These are phyloP conservation scores for Papilionanthe hybrid DNA, from an alignment of 116 monocot species.

Conservation along the genomic window DNA sequence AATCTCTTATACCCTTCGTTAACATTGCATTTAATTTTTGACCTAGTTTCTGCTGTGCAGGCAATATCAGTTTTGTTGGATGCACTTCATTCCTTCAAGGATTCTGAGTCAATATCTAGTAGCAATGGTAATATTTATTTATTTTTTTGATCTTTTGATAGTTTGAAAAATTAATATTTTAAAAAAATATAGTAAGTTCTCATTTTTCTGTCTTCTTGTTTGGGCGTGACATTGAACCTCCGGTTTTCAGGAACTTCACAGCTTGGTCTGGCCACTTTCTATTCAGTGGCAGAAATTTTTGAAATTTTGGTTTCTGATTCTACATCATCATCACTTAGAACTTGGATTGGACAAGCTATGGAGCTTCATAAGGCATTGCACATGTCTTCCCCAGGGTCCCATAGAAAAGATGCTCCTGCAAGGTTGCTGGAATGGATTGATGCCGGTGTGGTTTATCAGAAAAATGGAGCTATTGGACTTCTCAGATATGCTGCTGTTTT, in stretches of 20 bases:
- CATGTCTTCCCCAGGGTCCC: conserved; percentile 85
- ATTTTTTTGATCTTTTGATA: not conserved
- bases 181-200: not conserved
- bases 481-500: conserved; percentile 91
- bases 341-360: conserved; percentile 84
- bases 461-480: conserved; percentile 87
- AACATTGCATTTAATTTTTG: conserved; percentile 1
- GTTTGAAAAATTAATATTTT: not conserved
- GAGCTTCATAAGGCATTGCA: conserved; percentile 92
- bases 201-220: not conserved
- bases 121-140: conserved; percentile 37
- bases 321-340: conserved; percentile 63
- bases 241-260: conserved; percentile 58
- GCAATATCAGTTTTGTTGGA: conserved; percentile 57
- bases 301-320: conserved; percentile 92
- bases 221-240: not conserved
- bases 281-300: conserved; percentile 90
- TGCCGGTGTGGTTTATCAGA: conserved; percentile 92
- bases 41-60: conserved; percentile 21
- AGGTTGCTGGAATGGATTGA: conserved; percentile 97
- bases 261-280: conserved; percentile 70
- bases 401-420: conserved; percentile 91
- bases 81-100: conserved; percentile 68
- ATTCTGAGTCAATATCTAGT: conserved; percentile 35
- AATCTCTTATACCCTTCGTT: not conserved